Percentiles rank a stretch among this genome's conserved stretches.
Conservation (phyloP, 257 asterid species). For the Dorcoceras hygrometricum region DNA sequence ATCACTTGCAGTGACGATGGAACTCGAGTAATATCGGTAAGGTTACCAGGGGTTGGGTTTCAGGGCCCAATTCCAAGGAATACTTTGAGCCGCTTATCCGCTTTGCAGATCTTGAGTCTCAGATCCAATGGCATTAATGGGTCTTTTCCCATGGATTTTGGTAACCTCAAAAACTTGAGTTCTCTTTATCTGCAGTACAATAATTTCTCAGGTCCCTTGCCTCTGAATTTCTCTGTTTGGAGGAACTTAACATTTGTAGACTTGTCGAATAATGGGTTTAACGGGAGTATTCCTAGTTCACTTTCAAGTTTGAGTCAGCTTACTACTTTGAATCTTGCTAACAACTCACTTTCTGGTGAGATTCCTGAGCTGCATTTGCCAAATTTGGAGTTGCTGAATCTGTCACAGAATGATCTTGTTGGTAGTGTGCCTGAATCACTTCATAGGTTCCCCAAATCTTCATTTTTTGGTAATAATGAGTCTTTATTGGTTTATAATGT, state of each 20-base stretch:
- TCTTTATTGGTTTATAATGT: conserved; percentile 40
- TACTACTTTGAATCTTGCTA: conserved; percentile 60
- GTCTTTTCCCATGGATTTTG: conserved; percentile 61
- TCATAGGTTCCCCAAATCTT: conserved; percentile 68
- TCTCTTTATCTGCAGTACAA: conserved; percentile 84
- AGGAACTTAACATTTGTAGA: conserved; percentile 49
- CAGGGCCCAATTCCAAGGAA: conserved; percentile 75
- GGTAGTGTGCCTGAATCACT: conserved; percentile 84
- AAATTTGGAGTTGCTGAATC: conserved; percentile 56
- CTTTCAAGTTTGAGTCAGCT: conserved; percentile 56
- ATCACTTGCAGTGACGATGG: conserved; percentile 71
- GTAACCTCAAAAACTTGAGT: conserved; percentile 62
- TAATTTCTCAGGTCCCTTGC: conserved; percentile 75
- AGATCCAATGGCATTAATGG: conserved; percentile 87
- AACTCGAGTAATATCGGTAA: conserved; percentile 54
- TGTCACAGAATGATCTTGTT: conserved; percentile 66
- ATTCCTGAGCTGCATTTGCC: conserved; percentile 61
- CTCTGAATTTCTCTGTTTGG: conserved; percentile 73
- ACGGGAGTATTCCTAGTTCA: conserved; percentile 59
- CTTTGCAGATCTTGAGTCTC: conserved; percentile 94
- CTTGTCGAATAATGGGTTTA: conserved; percentile 66
- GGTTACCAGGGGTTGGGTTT: conserved; percentile 88
- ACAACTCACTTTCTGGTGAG: conserved; percentile 59
- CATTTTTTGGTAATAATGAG: conserved; percentile 55
- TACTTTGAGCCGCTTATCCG: conserved; percentile 69